Base-by-base conservation (phyloP, 805 yeast species). In the Yamadazyma tumulicola region DNA sequence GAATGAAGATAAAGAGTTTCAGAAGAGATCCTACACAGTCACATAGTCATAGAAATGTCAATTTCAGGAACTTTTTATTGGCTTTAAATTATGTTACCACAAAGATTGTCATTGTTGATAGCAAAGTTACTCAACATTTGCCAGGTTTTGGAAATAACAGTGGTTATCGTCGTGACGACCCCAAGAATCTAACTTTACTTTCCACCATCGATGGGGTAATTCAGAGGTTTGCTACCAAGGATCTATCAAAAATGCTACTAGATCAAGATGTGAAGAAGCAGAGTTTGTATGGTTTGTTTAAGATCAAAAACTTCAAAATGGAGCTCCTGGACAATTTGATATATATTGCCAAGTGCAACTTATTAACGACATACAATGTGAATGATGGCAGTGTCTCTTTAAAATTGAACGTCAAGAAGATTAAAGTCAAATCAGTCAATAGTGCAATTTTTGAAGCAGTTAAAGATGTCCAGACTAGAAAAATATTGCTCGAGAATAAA, bases 371-470 rank as follows among this genome's bases (percentile, higher is more conserved):
- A 1, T 64, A 59, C 33, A 49, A 57, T 35, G 31, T 62, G 1
- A n/a, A 39, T 5, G 51, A 47, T 4, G 42, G 47, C 14, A 47
- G 39, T 7, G 12, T 61, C 4, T 35, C 54, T 1, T 30, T 64
- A 5, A 52, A 57, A 22, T 23, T 55, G 6, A 39, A 47, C 10
- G 46, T 54, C 19, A 62, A 62, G 35, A 47, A 47, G 11, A 29
- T 61, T 6, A 51, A 49, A 35, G 29, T 62, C 18, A 53, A 49
- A 22, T 64, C 69, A 1, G 60, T 64, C 10, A 67, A 67, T 43
- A 57, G 54, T 9, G 61, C 56, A 29, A 46, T 67, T 5, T 66
- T 67, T 39, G 57, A 58, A 22, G 45, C 66, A 13, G 56, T 65
- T 5, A 41, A 66, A 29, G 52, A 51, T 31, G 32, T 63, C 7